These are phyloP conservation scores for Entomortierella chlamydospora DNA, from an alignment of 192 early-diverging fungal species.

Conservation along the genomic window DNA sequence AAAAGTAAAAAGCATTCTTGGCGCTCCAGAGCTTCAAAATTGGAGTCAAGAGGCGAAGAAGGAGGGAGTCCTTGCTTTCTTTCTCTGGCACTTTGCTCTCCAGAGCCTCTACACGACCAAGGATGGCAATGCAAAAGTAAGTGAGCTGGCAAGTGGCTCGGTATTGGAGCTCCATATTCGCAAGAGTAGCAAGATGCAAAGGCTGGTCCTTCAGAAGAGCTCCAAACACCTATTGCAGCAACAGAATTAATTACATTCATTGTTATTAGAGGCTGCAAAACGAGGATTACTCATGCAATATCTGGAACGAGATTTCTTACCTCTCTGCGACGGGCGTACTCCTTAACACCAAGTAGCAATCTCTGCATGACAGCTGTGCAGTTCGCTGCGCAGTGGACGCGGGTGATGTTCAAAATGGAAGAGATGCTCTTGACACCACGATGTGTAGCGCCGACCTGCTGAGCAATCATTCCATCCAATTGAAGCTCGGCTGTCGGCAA, in stretches of 20 bases:
- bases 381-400: slow-evolving; percentile 67
- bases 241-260: neutral
- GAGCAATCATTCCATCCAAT: slow-evolving; percentile 64
- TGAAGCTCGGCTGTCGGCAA: slow-evolving; percentile 81
- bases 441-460: slow-evolving; percentile 59
- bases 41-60: slow-evolving; percentile 77
- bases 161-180: slow-evolving; percentile 64
- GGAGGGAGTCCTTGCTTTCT: slow-evolving; percentile 22
- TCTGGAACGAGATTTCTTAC: slow-evolving; percentile 15
- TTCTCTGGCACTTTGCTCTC: slow-evolving; percentile 27
- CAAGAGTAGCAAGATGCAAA: slow-evolving; percentile 70
- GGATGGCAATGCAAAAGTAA: slow-evolving; percentile 66
- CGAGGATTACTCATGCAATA: neutral
- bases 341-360: slow-evolving; percentile 64
- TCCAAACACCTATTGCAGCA: slow-evolving; percentile 57
- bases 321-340: slow-evolving; percentile 69
- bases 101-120: slow-evolving; percentile 64
- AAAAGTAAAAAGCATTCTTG: slow-evolving; percentile 59
- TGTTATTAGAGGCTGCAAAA: neutral
- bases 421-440: slow-evolving; percentile 73
- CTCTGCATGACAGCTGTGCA: slow-evolving; percentile 58
- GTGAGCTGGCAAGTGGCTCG: slow-evolving; percentile 65
- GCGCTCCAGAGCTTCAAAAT: slow-evolving; percentile 70
- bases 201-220: slow-evolving; percentile 64
- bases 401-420: slow-evolving; percentile 77